phyloP scores from a whole-genome alignment of 2,329 filamentous ascomycete species.

The Fusarium sp. region DNA sequence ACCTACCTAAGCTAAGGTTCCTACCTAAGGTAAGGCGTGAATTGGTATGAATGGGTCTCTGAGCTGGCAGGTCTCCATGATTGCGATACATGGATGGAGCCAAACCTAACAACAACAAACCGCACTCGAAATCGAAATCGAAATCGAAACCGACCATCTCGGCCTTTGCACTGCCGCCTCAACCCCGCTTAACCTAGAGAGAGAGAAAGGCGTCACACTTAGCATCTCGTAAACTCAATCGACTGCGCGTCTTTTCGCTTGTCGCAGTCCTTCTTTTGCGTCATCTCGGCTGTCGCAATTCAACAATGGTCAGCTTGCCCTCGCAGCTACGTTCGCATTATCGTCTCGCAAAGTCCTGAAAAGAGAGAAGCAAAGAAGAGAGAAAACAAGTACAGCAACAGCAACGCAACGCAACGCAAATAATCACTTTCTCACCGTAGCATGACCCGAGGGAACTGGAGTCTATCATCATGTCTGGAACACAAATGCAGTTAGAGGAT shows the following conservation, averaged over 20 bases:
- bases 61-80: conserved; percentile 33
- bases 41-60: conserved; percentile 40
- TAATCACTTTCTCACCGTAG: conserved; percentile 31
- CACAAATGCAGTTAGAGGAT: conserved; percentile 89
- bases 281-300: conserved; percentile 39
- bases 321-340: conserved; percentile 47
- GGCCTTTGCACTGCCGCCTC: conserved; percentile 24
- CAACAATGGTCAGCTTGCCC: conserved; percentile 50
- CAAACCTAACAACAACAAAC: conserved; percentile 34
- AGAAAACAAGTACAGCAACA: conserved; percentile 7
- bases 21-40: conserved; percentile 36
- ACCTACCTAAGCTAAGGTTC: conserved; percentile 10
- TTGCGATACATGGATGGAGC: conserved; percentile 29
- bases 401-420: not conserved
- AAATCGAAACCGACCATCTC: conserved; percentile 14
- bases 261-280: conserved; percentile 40
- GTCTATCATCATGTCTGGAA: conserved; percentile 77
- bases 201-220: conserved; percentile 27
- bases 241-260: conserved; percentile 45
- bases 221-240: conserved; percentile 12
- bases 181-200: conserved; percentile 31
- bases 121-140: conserved; percentile 5
- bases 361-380: conserved; percentile 18
- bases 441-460: conserved; percentile 51
- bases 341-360: conserved; percentile 49